phyloP scores from a whole-genome alignment of 768 basidiomycete species.

The Tulasnella sp. region DNA sequence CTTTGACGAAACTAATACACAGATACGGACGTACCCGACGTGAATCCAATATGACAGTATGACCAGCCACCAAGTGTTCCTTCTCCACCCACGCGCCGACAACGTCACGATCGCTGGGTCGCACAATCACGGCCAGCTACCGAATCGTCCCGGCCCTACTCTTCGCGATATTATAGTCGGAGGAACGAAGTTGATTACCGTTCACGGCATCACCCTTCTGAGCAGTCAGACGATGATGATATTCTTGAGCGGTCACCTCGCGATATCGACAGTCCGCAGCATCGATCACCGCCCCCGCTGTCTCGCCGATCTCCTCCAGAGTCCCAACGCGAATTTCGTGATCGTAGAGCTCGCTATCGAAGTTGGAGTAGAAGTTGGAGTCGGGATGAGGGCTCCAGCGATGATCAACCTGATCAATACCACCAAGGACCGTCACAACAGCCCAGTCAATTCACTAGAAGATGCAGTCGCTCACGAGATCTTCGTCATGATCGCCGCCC shows the following conservation, averaged over 20 bases:
- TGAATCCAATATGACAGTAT: neutral
- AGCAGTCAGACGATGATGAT: constrained; percentile 6
- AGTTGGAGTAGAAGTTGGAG: neutral
- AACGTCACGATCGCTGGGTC: constrained; percentile 13
- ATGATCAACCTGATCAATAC: neutral
- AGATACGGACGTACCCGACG: constrained; percentile 10
- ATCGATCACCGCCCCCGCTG: no score
- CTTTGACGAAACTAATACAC: constrained; percentile 23
- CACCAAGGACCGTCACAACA: no score
- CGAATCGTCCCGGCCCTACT: neutral
- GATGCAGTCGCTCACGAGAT: neutral
- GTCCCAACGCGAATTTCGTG: neutral
- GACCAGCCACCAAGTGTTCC: neutral
- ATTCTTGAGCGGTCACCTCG: constrained; percentile 17
- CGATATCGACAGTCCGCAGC: neutral
- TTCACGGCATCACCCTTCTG: neutral
- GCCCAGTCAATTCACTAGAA: no score
- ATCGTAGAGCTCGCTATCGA: neutral
- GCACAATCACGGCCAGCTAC: neutral
- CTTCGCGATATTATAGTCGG: neutral
- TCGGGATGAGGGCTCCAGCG: no score
- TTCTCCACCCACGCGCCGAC: neutral
- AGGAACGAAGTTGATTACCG: neutral
- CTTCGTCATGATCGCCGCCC: neutral
- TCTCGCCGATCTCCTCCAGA: neutral